Evolutionary conservation across 2,329 filamentous ascomycete genomes (phyloP), one percentile per base, ranked within the genome.

Genomic region (Hirsutella minnesotensis): DNA sequence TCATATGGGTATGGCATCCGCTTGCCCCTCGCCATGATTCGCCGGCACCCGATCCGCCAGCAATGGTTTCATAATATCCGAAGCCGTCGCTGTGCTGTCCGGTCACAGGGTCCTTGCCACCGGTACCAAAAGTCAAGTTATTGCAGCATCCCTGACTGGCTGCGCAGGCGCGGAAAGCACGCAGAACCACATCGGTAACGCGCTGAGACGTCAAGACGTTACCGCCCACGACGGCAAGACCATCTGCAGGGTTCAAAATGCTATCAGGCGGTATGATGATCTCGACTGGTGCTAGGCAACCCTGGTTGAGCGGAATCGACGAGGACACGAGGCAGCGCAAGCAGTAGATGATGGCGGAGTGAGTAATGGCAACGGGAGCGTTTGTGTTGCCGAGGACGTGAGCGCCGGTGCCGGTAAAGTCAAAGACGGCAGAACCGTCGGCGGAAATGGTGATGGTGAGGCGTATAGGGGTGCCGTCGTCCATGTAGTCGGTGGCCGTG

Each of bases 61-160:
- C 81, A 48, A 92, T 88, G 5, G 85, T 90, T 61, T 92, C 86
- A 58, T 90, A 90, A 66, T 90, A 92, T 9, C 86, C 86, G 56
- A 92, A 90, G 0, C 86, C 86, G 21, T 56, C 47, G 8, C 49
- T 44, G 31, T 56, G 51, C 40, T 77, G 50, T 27, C 57, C 56
- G 5, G 48, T 78, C 15, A 77, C 69, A n/a, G 72, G 70, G 43
- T 75, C 70, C 46, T 83, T 80, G 38, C 84, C 84, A 42, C 84
- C 82, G 53, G 86, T 86, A 47, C 84, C 86, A 54, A 92, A 92
- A 0, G 86, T 90, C 5, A 92, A 71, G 58, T 90, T 90, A 62
- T 92, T 92, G 60, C 80, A 85, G 61, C 85, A 83, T 39, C 86
- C 86, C 55, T 92, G 86, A 18, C 71, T 78, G 29, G 86, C 86